These are phyloP conservation scores for Calonectria fujianensis DNA, from an alignment of 2,329 filamentous ascomycete genomes.

Conservation along the genomic window DNA sequence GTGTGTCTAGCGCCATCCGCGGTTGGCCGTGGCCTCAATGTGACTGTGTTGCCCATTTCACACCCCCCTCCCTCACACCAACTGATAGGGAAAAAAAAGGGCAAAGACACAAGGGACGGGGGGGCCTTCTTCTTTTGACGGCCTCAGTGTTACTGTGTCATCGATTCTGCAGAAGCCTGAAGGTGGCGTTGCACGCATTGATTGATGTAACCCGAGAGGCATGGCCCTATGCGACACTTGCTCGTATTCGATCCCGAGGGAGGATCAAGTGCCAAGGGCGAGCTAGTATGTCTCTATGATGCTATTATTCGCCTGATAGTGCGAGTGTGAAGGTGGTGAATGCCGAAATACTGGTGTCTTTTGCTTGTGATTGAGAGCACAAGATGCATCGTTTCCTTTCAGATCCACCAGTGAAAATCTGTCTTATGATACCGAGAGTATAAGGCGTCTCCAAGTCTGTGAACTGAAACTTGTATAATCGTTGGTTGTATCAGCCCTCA, in stretches of 20 bases:
- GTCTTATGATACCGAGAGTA: background rate
- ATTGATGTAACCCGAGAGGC: background rate
- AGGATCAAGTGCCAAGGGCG: background rate
- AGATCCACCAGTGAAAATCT: background rate
- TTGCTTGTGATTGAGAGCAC: background rate
- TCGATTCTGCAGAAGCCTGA: slow-evolving; percentile 1
- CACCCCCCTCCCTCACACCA: background rate
- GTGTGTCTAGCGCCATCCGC: background rate
- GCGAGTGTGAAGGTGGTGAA: background rate
- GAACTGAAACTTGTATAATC: background rate
- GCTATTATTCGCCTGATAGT: background rate
- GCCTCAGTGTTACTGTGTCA: background rate
- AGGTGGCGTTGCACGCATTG: background rate
- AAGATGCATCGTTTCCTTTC: background rate
- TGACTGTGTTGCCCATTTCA: background rate
- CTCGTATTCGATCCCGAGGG: background rate
- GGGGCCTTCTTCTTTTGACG: background rate
- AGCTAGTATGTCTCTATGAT: background rate
- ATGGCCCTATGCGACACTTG: background rate
- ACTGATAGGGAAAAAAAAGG: background rate
- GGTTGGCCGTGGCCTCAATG: background rate
- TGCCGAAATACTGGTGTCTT: background rate
- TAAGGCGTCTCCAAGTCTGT: background rate
- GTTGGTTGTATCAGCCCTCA: background rate
- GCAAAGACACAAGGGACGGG: background rate